Evolutionary conservation across 805 yeast genomes (phyloP).

Genomic region (Hanseniaspora hatyaiensis): DNA sequence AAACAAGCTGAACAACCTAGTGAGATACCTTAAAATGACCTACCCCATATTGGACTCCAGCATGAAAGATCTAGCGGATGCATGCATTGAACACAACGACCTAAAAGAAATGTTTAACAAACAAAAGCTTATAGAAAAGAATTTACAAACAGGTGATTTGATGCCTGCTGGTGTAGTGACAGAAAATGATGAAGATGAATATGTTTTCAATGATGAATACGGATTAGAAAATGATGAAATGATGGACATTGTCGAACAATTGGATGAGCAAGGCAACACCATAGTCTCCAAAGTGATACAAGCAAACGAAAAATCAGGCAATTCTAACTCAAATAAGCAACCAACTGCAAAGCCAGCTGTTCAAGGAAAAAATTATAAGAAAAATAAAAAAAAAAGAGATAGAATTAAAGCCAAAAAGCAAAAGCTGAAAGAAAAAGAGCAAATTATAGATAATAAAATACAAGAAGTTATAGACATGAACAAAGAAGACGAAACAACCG

Average conservation of each 20-base stretch:
- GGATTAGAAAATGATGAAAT: conserved; percentile 23
- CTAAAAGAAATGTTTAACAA: not conserved
- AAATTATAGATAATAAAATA: not conserved
- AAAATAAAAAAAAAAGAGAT: conserved; percentile 11
- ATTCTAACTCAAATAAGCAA: not conserved
- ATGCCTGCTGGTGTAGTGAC: conserved; percentile 14
- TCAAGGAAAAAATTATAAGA: conserved; percentile 12
- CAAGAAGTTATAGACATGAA: not conserved
- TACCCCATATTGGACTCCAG: not conserved
- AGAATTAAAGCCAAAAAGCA: conserved; percentile 1
- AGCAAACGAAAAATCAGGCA: not conserved
- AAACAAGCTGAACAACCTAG: conserved; percentile 12
- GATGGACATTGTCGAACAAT: conserved; percentile 54
- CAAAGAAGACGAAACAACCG: not conserved
- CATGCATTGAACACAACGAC: not conserved
- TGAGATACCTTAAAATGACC: conserved; percentile 4
- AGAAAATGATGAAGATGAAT: not conserved
- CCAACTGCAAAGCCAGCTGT: not conserved
- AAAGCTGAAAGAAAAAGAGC: not conserved
- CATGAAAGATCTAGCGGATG: not conserved
- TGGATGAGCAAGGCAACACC: conserved; percentile 48
- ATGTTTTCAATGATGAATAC: conserved; percentile 6
- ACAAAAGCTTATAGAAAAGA: conserved; percentile 5
- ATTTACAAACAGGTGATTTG: conserved; percentile 11
- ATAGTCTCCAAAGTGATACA: conserved; percentile 5